Evolutionary conservation across 441 rosid genomes (phyloP).

Genomic region (Rhodomyrtus psidioides): DNA sequence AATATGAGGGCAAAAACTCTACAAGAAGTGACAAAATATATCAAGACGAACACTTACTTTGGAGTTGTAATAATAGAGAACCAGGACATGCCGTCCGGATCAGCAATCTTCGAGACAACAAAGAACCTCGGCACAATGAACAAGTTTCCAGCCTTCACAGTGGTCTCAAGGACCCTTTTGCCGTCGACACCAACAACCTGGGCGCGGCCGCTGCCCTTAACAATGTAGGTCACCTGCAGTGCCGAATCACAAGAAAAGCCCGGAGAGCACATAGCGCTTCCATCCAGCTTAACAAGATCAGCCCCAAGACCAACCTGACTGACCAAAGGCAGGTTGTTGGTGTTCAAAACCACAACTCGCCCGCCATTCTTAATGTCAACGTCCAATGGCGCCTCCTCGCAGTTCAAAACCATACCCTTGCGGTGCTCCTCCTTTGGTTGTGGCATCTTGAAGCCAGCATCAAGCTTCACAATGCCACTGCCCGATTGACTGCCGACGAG

Average conservation of each 20-base stretch:
- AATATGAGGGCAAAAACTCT: neutral
- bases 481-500: conserved; percentile 50
- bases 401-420: conserved; percentile 56
- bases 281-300: conserved; percentile 70
- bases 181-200: conserved; percentile 77
- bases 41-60: conserved; percentile 30
- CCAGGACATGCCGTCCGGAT: conserved; percentile 71
- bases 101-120: conserved; percentile 68
- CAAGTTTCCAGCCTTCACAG: conserved; percentile 57
- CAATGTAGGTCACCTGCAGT: conserved; percentile 76
- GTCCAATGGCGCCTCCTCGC: conserved; percentile 75
- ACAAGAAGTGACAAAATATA: neutral
- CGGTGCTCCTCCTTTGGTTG: conserved; percentile 45
- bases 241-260: conserved; percentile 92
- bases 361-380: conserved; percentile 69
- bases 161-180: conserved; percentile 55
- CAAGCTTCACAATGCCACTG: conserved; percentile 60
- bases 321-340: conserved; percentile 72
- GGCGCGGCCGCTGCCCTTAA: conserved; percentile 69
- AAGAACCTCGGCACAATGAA: conserved; percentile 90
- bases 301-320: conserved; percentile 85
- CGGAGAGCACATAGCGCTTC: conserved; percentile 84
- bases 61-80: conserved; percentile 86
- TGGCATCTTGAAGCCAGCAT: conserved; percentile 40
- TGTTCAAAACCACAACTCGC: conserved; percentile 73